A percentile compares a stretch with the other conserved stretches of the same genome.
phyloP scores from a whole-genome alignment of 2,329 filamentous ascomycete species.

The Fusarium oligoseptatum region DNA sequence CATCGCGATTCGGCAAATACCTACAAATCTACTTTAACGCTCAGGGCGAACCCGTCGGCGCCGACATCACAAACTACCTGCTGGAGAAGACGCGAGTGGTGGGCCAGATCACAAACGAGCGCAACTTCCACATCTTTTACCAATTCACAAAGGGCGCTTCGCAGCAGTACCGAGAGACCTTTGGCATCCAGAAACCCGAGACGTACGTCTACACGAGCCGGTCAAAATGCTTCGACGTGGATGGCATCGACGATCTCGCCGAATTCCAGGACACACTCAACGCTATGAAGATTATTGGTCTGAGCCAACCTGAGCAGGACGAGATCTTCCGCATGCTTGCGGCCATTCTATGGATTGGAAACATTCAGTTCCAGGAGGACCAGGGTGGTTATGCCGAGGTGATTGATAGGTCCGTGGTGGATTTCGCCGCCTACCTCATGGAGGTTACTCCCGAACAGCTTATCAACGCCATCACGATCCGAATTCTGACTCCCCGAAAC shows the following conservation, averaged over 20 bases:
- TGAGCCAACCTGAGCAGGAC: conserved; percentile 90
- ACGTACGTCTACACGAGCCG: conserved; percentile 94
- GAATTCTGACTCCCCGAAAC: conserved; percentile 79
- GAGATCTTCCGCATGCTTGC: conserved; percentile 96
- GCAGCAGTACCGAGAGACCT: conserved; percentile 86
- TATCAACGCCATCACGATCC: conserved; percentile 88
- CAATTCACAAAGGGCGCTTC: conserved; percentile 97
- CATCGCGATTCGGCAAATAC: conserved; percentile 98
- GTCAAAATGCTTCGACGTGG: conserved; percentile 95
- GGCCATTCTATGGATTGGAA: conserved; percentile 93
- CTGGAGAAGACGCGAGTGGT: conserved; percentile 96
- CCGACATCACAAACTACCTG: conserved; percentile 98
- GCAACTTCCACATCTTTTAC: conserved; percentile 99
- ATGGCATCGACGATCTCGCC: conserved; percentile 90
- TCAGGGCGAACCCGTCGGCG: conserved; percentile 91
- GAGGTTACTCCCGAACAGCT: conserved; percentile 87
- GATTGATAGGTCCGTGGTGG: conserved; percentile 88
- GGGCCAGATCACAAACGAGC: conserved; percentile 93
- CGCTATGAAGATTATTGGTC: conserved; percentile 94
- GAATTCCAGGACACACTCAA: conserved; percentile 93
- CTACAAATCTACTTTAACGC: conserved; percentile 96
- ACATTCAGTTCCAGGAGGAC: conserved; percentile 91
- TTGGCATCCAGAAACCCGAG: conserved; percentile 90
- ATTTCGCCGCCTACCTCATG: conserved; percentile 93
- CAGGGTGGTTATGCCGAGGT: conserved; percentile 90